Evolutionary conservation across 176 grass and related monocot species (phyloP).

Genomic region (Raddia distichophylla): DNA sequence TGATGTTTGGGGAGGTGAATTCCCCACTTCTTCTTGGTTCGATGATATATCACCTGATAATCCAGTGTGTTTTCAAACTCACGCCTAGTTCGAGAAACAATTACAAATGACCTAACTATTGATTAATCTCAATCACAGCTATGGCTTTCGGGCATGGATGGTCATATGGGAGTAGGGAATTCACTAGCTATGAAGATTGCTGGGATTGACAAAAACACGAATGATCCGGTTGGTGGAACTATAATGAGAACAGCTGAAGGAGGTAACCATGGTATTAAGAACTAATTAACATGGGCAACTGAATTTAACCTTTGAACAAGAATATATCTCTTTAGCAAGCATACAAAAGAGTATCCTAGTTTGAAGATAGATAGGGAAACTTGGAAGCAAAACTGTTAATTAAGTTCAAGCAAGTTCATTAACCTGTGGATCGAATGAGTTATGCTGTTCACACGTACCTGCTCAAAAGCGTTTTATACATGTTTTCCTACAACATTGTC

Average conservation of each 20-base stretch:
- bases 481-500: not conserved
- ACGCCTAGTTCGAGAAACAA: not conserved
- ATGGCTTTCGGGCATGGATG: constrained; percentile 87
- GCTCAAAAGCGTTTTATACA: not conserved
- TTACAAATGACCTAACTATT: not conserved
- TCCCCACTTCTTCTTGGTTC: constrained; percentile 78
- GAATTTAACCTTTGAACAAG: not conserved
- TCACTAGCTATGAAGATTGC: constrained; percentile 77
- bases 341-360: not conserved
- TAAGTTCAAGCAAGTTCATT: not conserved
- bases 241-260: constrained; percentile 64
- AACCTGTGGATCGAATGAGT: not conserved
- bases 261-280: constrained; percentile 54
- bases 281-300: not conserved
- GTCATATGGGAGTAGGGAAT: constrained; percentile 89
- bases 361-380: not conserved
- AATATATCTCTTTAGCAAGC: not conserved
- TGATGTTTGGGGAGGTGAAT: constrained; percentile 69
- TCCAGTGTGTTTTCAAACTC: constrained; percentile 61
- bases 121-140: constrained; percentile 52
- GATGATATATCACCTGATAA: constrained; percentile 81
- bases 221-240: constrained; percentile 74
- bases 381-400: not conserved
- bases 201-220: constrained; percentile 61
- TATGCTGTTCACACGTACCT: not conserved